Base-by-base conservation (phyloP, 176 grass and related monocot genomes). In the Carex parvula region DNA sequence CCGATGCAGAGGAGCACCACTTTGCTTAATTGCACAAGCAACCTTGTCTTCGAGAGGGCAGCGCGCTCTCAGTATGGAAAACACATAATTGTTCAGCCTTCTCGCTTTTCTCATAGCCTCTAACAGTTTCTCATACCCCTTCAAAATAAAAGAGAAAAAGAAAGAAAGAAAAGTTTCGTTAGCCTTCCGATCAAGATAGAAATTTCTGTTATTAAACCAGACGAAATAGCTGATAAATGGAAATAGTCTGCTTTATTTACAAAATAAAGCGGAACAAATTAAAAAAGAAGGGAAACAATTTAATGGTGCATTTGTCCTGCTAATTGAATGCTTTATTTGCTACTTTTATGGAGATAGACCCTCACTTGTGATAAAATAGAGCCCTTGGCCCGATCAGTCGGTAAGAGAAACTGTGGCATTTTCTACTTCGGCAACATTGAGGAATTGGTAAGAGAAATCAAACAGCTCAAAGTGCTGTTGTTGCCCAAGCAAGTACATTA, bases 401-500 rank as follows among this genome's bases (percentile, higher is more conserved):
- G 84, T 86, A 58, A 91, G 84, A 56, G 80, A 89, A 64, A 89
- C 22, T 16, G 89, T 83, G 1, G 70, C 83, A 80, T 79, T 93
- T 85, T 95, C 95, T 84, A 98, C 91, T 92, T 98, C 95, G 59
- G 95, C 92, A 76, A 98, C 92, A 65, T 95, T 98, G 63, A 98
- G 91, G 30, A 95, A 91, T 79, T 98, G 95, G 63, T 92, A 95
- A 54, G 92, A 98, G 80, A 95, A 98, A 85, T 98, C 95, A 29
- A 98, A 98, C 35, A 98, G 91, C 91, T 98, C 95, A 30, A 95
- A 98, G 77, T 98, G 95, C 37, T 95, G 91, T 73, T 98, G 95
- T 80, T 98, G 95, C 79, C 95, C 92, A 35, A 98, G 89, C 16
- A 98, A 95, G 81, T 98, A 98, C 88, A 98, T 95, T 46, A 95